Evolutionary conservation across 1,139 yeast species (phyloP), one percentile per base, ranked within the genome.

Genomic region (Diutina catenulata): DNA sequence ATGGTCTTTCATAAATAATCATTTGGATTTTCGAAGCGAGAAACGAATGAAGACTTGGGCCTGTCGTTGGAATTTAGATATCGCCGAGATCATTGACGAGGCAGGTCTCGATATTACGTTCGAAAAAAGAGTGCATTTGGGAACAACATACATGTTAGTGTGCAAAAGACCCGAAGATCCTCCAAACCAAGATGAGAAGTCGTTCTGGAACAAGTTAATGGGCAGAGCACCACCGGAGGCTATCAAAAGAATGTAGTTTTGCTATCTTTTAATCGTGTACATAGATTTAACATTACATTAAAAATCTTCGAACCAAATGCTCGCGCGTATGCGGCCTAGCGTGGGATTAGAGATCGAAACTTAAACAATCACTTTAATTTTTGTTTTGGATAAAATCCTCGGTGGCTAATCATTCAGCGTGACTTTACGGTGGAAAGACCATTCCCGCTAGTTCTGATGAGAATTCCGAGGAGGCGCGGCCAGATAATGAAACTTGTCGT

Each of bases 61-160:
- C 3, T 91, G 98, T 59, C 67, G 97, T 52, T 91, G 97, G 96
- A 91, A 91, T 52, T 64, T 91, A 45, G 97, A 91, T 52, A 84
- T 91, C 47, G 94, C 87, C 25, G 91, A 80, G 48, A 68, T 91
- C 39, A 68, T 91, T 23, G 88, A 82, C 50, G 77, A 76, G 43
- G 80, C 94, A 11, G 95, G 94, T 0, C 66, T 91, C 43, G 93
- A 83, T 47, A 70, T 91, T 31, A 83, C 88, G 1, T 77, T 75
- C 47, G 87, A 83, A 48, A 75, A 75, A 47, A 66, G 94, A 47
- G 79, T 77, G 20, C 96, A 91, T 60, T 69, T 91, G 45, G 97
- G 98, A n/a, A 82, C 97, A 2, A 86, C 96, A 4, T 82, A 93
- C 93, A 72, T 82, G 61, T 65, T 81, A 47, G 75, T 80, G 5